Percentiles rank a stretch among this genome's conserved stretches.
Conservation (phyloP, 164 flowering plant genomes). For the Liquidambar formosana region DNA sequence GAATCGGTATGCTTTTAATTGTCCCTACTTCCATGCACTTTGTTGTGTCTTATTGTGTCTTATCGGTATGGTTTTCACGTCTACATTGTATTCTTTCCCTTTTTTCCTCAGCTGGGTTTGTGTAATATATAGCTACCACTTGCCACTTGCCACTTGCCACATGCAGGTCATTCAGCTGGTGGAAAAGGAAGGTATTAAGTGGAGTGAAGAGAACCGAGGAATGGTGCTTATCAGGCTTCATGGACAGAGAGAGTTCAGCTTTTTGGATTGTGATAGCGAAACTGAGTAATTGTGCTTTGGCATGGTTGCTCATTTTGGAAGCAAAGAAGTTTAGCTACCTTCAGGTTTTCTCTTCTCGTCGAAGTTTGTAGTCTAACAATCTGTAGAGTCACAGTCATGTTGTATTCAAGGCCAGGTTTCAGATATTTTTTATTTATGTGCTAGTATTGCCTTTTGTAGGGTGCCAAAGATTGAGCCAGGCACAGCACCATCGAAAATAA, state of each 20-base stretch:
- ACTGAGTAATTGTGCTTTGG: constrained; percentile 27
- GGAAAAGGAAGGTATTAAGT: constrained; percentile 59
- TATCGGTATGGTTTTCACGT: no score
- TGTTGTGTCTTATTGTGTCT: constrained; percentile 2
- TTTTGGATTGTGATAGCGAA: constrained; percentile 61
- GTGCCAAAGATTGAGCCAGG: not conserved
- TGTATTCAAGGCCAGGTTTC: not conserved
- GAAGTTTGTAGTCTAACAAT: no score
- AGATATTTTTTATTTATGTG: constrained; percentile 9
- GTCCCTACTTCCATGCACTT: not conserved
- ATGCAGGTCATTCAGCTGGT: constrained; percentile 62
- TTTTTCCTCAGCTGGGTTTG: no score
- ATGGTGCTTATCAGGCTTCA: constrained; percentile 58
- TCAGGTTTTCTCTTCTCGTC: no score
- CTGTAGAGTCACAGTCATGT: not conserved
- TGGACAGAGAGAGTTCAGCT: constrained; percentile 59
- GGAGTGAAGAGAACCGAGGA: constrained; percentile 84
- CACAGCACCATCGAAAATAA: not conserved
- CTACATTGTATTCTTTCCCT: no score
- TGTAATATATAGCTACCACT: not conserved
- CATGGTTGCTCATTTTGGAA: not conserved
- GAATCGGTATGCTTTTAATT: constrained; percentile 56
- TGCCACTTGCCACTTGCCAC: not conserved
- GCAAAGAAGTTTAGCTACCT: no score
- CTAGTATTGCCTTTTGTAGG: not conserved